Percentiles rank a stretch among this genome's conserved stretches.
Conservation (phyloP, 345 rosid genomes). For the Pistacia atlantica region DNA sequence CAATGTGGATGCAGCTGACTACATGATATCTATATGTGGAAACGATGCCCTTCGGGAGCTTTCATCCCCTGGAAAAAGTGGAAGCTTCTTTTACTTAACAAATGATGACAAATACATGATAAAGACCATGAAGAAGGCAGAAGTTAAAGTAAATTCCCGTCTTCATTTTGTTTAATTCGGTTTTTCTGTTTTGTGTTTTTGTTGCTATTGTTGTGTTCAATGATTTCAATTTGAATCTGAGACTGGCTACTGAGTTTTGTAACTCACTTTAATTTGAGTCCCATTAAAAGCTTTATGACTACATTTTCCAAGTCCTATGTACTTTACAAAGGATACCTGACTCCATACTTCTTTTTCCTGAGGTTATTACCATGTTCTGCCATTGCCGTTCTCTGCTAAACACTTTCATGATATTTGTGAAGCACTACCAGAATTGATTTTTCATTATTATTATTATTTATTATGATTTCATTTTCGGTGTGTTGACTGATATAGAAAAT, state of each 20-base stretch:
- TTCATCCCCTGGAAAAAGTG: slow-evolving; percentile 98
- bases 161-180: neutral
- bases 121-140: slow-evolving; percentile 95
- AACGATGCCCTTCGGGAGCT: slow-evolving; percentile 96
- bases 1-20: slow-evolving; percentile 92
- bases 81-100: slow-evolving; percentile 92
- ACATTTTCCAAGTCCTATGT: neutral
- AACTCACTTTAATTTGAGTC: neutral
- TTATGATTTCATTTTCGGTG: neutral
- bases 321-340: neutral
- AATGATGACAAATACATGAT: slow-evolving; percentile 96
- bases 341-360: neutral
- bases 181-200: neutral
- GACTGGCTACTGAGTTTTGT: neutral
- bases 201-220: neutral
- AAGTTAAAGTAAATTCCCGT: slow-evolving; percentile 66
- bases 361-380: neutral
- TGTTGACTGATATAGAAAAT: neutral
- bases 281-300: neutral
- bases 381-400: neutral
- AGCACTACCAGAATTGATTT: neutral
- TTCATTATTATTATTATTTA: neutral
- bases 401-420: neutral
- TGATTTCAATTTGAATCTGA: slow-evolving; percentile 3
- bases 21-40: slow-evolving; percentile 95